Evolutionary conservation across 352 stramenopile species (phyloP).

Genomic region (Globisporangium apiculatum): DNA sequence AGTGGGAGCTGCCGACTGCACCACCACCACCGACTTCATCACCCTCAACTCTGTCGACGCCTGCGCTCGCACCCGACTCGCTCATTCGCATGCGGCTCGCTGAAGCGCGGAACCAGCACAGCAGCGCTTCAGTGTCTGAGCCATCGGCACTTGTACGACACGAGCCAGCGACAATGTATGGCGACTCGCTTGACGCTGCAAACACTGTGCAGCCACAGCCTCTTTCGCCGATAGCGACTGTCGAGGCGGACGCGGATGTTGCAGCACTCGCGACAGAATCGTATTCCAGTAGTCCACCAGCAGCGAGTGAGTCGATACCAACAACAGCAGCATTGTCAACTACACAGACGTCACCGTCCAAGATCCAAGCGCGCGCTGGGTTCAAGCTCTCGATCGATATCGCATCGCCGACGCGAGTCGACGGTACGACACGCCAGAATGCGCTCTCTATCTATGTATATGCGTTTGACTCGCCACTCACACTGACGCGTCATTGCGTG

Average conservation of each 20-base stretch:
- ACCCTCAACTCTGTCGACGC: background rate
- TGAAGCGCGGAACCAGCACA: constrained; percentile 23
- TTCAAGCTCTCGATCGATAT: constrained; percentile 49
- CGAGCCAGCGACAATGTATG: background rate
- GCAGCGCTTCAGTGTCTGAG: background rate
- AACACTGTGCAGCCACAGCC: background rate
- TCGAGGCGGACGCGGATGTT: too few relatives aligned
- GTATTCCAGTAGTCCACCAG: background rate
- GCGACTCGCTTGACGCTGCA: background rate
- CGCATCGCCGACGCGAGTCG: constrained; percentile 23
- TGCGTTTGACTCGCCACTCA: background rate
- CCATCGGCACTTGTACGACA: background rate
- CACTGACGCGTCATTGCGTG: too few relatives aligned
- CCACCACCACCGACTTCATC: background rate
- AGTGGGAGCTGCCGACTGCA: constrained; percentile 59
- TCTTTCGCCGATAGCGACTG: too few relatives aligned
- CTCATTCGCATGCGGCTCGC: constrained; percentile 44
- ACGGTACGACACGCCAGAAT: constrained; percentile 24
- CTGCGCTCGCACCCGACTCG: constrained; percentile 23
- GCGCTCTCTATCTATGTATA: background rate
- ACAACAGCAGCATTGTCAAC: background rate
- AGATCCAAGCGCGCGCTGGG: constrained; percentile 44
- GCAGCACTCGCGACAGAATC: too few relatives aligned
- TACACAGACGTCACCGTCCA: constrained; percentile 19
- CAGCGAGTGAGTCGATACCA: background rate